phyloP scores from a whole-genome alignment of 164 flowering plant species.

The Cinnamomum micranthum region DNA sequence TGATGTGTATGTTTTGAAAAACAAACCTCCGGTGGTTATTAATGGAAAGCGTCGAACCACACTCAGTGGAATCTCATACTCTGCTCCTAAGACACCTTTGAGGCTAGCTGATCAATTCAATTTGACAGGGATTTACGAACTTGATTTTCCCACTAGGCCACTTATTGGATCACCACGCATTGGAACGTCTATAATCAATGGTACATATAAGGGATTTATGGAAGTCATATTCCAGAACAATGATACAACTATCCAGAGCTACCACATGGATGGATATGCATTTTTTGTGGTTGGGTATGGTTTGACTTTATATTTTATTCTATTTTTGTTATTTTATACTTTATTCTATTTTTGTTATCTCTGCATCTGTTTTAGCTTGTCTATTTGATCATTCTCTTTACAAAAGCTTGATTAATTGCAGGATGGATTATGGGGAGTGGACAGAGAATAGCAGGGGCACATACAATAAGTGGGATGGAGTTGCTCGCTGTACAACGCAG shows the following conservation, averaged over 20 bases:
- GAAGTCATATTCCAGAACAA: constrained; percentile 89
- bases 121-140: constrained; percentile 68
- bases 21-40: constrained; percentile 57
- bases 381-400: no score
- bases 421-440: constrained; percentile 90
- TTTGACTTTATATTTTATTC: neutral
- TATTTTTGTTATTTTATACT: neutral
- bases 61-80: constrained; percentile 74
- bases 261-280: constrained; percentile 92
- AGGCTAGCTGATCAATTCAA: constrained; percentile 75
- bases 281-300: constrained; percentile 95
- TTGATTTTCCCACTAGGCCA: constrained; percentile 78
- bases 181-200: constrained; percentile 81
- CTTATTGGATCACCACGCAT: constrained; percentile 53
- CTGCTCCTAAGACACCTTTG: constrained; percentile 72
- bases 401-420: constrained; percentile 19
- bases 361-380: no score
- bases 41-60: constrained; percentile 61
- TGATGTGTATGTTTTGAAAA: constrained; percentile 64
- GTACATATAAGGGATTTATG: constrained; percentile 82
- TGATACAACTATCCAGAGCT: constrained; percentile 75
- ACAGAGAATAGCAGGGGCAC: constrained; percentile 53
- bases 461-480: constrained; percentile 87
- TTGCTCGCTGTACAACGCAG: constrained; percentile 73
- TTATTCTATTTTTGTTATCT: neutral